Evolutionary conservation across 1,139 yeast species (phyloP), one percentile per base, ranked within the genome.

Genomic region (Protomyces inouyei): DNA sequence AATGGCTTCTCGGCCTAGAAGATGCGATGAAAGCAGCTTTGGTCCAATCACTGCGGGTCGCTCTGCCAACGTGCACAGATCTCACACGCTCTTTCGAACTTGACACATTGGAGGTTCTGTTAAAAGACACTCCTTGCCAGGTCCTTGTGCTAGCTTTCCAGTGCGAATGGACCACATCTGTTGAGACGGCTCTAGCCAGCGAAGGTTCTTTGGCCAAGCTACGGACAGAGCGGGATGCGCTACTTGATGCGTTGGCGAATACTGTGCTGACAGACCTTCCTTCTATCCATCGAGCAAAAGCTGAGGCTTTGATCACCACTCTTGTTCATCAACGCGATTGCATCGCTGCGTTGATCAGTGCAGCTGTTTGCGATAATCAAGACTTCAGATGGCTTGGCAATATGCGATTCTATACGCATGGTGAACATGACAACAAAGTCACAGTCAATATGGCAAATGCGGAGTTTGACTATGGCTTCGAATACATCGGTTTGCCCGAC

Each of bases 401-500:
- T 55, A 86, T 85, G 68, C 66, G 66, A 25, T 69, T 67, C 46
- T 60, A 64, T 18, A 4, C 16, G 16, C 16, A 12, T n/a, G 43
- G 43, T 9, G 81, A 8, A 65, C 71, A 79, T n/a, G 32, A 3
- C 8, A 28, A 28, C 9, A 28, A 28, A 28, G 72, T 90, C 9
- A 70, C 64, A 0, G 80, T 90, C 0, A 74, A 71, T 12, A 92
- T 87, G 65, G 83, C 86, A 0, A 78, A 81, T 28, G 79, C 84
- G 8, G 68, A 70, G 0, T 82, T 86, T 65, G 66, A 55, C 0
- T 93, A 92, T 71, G 96, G 96, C 0, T 89, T 84, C 73, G 97
- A 91, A 70, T 93, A 90, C 70, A 78, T 86, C 12, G 98, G 98
- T 0, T 78, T 84, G 1, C 85, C 87, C 2, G 90, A 87, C 37